A percentile compares a stretch with the other conserved stretches of the same genome.
These are phyloP conservation scores for Leptographium wingfieldii DNA, from an alignment of 2,329 filamentous ascomycete species.

Conservation along the genomic window DNA sequence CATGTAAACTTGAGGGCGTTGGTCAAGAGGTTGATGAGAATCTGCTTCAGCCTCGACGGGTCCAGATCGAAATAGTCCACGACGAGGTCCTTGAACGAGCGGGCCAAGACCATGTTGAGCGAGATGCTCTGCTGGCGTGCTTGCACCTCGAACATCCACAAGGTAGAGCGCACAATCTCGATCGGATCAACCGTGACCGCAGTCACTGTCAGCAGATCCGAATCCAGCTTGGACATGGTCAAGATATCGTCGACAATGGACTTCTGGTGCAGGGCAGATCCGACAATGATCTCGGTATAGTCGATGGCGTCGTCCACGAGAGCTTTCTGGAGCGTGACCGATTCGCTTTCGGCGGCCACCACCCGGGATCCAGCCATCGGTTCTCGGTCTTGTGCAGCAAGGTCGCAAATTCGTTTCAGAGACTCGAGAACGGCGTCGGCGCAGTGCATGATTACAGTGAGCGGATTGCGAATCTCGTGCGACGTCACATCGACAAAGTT, in stretches of 20 bases:
- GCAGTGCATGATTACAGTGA: conserved; percentile 62
- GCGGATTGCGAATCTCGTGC: conserved; percentile 62
- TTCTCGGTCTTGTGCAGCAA: not conserved
- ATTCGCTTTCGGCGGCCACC: conserved; percentile 2
- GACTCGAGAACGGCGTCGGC: conserved; percentile 54
- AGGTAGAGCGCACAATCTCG: conserved; percentile 49
- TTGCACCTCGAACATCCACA: conserved; percentile 72
- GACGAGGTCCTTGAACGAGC: conserved; percentile 41
- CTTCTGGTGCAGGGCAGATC: conserved; percentile 72
- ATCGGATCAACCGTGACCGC: conserved; percentile 57
- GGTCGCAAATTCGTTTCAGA: conserved; percentile 29
- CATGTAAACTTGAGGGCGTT: conserved; percentile 77
- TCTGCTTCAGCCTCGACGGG: conserved; percentile 62
- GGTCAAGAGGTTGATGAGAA: conserved; percentile 67
- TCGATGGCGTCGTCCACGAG: conserved; percentile 52
- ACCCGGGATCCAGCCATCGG: not conserved
- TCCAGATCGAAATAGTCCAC: conserved; percentile 59
- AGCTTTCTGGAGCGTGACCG: conserved; percentile 19
- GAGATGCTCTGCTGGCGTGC: conserved; percentile 56
- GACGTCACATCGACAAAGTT: conserved; percentile 69
- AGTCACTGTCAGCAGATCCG: conserved; percentile 58
- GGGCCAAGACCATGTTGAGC: conserved; percentile 50
- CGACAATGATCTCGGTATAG: conserved; percentile 63
- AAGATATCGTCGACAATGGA: conserved; percentile 65
- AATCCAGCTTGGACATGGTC: conserved; percentile 64